A percentile compares a stretch with the other conserved stretches of the same genome.
phyloP scores from a whole-genome alignment of 2,329 filamentous ascomycete genomes.

The Ophiobolus disseminans region DNA sequence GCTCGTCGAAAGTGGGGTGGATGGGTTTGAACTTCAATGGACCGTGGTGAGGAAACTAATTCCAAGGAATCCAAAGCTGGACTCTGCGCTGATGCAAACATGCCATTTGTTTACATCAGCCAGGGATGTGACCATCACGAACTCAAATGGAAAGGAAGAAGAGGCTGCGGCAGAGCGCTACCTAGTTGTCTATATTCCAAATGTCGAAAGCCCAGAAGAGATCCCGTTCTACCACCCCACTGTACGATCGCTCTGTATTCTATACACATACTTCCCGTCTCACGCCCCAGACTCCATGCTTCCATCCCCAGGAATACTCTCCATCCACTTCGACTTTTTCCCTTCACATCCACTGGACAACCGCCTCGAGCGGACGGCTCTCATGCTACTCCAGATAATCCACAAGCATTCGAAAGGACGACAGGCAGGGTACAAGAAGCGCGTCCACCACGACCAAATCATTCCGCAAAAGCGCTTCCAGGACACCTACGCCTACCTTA shows the following conservation, averaged over 20 bases:
- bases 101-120: constrained; percentile 70
- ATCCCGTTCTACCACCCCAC: constrained; percentile 90
- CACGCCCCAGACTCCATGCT: constrained; percentile 24
- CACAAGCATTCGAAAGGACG: constrained; percentile 76
- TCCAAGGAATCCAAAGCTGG: constrained; percentile 79
- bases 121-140: constrained; percentile 15
- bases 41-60: constrained; percentile 79
- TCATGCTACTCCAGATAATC: constrained; percentile 71
- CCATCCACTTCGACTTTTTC: constrained; percentile 62
- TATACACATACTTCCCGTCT: constrained; percentile 66
- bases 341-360: constrained; percentile 46
- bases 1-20: constrained; percentile 32
- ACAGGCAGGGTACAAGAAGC: constrained; percentile 74
- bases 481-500: constrained; percentile 80
- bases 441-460: constrained; percentile 82
- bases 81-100: constrained; percentile 79
- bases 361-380: constrained; percentile 71
- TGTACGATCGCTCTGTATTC: constrained; percentile 75
- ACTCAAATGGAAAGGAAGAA: constrained; percentile 28
- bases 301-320: constrained; percentile 50
- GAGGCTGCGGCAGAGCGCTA: constrained; percentile 50
- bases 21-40: constrained; percentile 59
- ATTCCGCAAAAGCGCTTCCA: constrained; percentile 80
- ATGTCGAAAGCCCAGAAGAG: constrained; percentile 65
- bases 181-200: constrained; percentile 80